Evolutionary conservation across 805 yeast species (phyloP).

Genomic region (Metahyphopichia silvanorum): DNA sequence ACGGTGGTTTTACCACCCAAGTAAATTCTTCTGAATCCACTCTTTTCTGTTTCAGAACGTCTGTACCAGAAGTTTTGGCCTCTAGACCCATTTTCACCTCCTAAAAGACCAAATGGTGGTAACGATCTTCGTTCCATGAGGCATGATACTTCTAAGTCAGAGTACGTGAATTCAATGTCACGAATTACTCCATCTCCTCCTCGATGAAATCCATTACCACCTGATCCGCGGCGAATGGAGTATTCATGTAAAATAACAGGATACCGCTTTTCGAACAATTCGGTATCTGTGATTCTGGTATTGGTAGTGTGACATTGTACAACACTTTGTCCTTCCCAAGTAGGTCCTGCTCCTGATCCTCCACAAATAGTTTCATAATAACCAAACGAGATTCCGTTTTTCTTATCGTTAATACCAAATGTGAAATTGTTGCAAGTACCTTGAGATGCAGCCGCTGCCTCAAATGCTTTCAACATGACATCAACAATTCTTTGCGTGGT

Average conservation of each 20-base stretch:
- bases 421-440: conserved; percentile 95
- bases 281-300: conserved; percentile 89
- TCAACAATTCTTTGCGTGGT: conserved; percentile 94
- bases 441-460: conserved; percentile 91
- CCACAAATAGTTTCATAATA: conserved; percentile 95
- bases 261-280: conserved; percentile 81
- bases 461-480: conserved; percentile 80
- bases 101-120: conserved; percentile 83
- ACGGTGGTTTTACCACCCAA: conserved; percentile 35
- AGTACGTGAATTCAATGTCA: conserved; percentile 67
- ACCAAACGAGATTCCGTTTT: conserved; percentile 66
- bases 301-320: conserved; percentile 94
- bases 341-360: conserved; percentile 89
- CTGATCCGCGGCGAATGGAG: conserved; percentile 67
- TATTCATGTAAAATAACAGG: conserved; percentile 78
- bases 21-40: conserved; percentile 16
- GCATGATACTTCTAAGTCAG: conserved; percentile 62
- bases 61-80: conserved; percentile 50
- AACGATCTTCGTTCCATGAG: conserved; percentile 80
- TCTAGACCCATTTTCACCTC: conserved; percentile 73
- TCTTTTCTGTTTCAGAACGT: conserved; percentile 11
- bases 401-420: conserved; percentile 72
- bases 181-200: conserved; percentile 90
- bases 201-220: conserved; percentile 67
- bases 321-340: conserved; percentile 85